These are phyloP conservation scores for Mucor irregularis DNA, from an alignment of 371 early-diverging fungal genomes.

Conservation along the genomic window DNA sequence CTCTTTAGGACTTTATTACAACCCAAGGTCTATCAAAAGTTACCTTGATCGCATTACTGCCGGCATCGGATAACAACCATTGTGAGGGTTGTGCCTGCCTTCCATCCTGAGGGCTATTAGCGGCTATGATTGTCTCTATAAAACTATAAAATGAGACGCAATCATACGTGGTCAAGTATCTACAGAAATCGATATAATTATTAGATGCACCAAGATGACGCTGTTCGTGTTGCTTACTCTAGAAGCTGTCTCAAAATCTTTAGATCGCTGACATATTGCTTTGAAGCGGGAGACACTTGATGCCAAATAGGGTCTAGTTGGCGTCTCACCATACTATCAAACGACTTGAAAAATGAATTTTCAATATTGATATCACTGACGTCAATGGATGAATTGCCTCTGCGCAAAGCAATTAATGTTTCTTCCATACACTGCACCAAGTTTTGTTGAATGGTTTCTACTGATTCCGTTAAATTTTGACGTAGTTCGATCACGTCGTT, in stretches of 20 bases:
- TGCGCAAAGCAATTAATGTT: conserved; percentile 76
- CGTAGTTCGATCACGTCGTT: conserved; percentile 79
- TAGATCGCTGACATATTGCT: conserved; percentile 78
- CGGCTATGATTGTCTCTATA: conserved; percentile 79
- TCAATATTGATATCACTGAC: conserved; percentile 83
- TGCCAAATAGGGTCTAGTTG: conserved; percentile 93
- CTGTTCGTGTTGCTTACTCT: conserved; percentile 30
- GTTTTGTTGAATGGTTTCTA: conserved; percentile 84
- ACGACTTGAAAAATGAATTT: conserved; percentile 79
- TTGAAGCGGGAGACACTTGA: conserved; percentile 68
- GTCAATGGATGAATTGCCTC: conserved; percentile 73
- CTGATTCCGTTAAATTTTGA: conserved; percentile 76
- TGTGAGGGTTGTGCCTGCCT: conserved; percentile 52
- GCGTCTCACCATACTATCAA: conserved; percentile 72
- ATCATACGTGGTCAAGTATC: conserved; percentile 82
- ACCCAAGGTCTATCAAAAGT: background rate
- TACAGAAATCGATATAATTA: conserved; percentile 5
- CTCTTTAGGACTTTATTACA: too few relatives aligned
- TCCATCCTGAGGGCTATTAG: conserved; percentile 42
- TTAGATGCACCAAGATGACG: too few relatives aligned
- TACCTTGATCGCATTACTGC: conserved; percentile 69
- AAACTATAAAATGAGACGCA: conserved; percentile 85
- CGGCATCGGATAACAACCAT: conserved; percentile 90
- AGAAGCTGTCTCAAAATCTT: conserved; percentile 71
- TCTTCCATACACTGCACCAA: conserved; percentile 86